Conservation (phyloP, 352 stramenopile genomes). For the Ochromonadaceae sp. region DNA sequence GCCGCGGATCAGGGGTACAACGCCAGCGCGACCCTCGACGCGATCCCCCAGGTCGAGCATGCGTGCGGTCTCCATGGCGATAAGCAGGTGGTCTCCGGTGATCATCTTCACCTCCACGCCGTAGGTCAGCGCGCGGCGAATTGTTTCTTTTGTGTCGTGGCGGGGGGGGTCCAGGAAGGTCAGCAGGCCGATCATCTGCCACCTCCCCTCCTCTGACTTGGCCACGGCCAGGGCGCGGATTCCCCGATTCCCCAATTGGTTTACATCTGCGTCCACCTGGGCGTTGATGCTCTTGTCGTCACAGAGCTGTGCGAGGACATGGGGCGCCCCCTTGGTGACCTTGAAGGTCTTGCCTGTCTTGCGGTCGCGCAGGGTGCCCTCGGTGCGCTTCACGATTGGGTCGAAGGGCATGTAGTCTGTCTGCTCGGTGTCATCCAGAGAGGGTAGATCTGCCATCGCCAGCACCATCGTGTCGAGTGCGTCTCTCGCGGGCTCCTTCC, state of each 20-base stretch:
- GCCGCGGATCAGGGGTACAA: constrained; percentile 37
- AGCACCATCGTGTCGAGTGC: constrained; percentile 75
- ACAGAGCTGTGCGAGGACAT: constrained; percentile 65
- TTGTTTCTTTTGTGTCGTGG: constrained; percentile 78
- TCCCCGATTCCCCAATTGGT: constrained; percentile 63
- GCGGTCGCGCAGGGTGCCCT: constrained; percentile 53
- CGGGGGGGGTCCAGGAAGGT: constrained; percentile 84
- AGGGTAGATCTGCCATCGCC: constrained; percentile 20
- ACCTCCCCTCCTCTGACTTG: constrained; percentile 35
- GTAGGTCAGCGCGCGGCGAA: constrained; percentile 63
- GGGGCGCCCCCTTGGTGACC: constrained; percentile 76
- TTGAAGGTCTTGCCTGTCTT: constrained; percentile 70
- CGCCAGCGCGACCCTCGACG: constrained; percentile 28
- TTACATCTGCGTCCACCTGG: constrained; percentile 61
- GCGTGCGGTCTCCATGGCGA: constrained; percentile 73
- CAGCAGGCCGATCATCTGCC: constrained; percentile 52
- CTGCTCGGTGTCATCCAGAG: constrained; percentile 43
- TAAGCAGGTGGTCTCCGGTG: constrained; percentile 79
- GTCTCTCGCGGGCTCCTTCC: constrained; percentile 74
- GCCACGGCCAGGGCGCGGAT: constrained; percentile 69
- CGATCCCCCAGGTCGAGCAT: constrained; percentile 60
- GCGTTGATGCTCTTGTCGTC: constrained; percentile 53
- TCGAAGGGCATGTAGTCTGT: constrained; percentile 62
- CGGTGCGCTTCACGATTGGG: constrained; percentile 63
- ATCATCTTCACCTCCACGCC: constrained; percentile 88